Conservation (phyloP, 768 basidiomycete genomes). For the Amanita rimosa region DNA sequence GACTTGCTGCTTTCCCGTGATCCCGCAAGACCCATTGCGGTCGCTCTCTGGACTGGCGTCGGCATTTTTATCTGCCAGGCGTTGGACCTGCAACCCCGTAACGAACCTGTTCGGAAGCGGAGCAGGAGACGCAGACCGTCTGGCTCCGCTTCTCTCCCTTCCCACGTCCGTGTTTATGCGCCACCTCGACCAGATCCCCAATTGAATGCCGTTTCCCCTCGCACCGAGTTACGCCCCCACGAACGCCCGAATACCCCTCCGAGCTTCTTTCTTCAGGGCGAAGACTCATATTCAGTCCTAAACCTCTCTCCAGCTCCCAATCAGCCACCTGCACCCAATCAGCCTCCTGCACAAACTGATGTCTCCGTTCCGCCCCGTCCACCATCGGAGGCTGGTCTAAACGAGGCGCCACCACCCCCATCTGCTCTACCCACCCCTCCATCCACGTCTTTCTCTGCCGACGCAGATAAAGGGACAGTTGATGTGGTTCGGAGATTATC, state of each 20-base stretch:
- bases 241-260: constrained; percentile 25
- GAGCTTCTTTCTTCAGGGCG: constrained; percentile 26
- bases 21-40: constrained; percentile 19
- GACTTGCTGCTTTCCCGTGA: constrained; percentile 30
- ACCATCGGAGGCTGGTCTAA: constrained; percentile 17
- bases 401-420: constrained; percentile 17
- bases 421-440: constrained; percentile 26
- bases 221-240: not conserved
- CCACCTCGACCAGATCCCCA: constrained; percentile 9
- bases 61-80: constrained; percentile 23
- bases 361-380: constrained; percentile 15
- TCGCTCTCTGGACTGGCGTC: constrained; percentile 26
- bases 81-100: constrained; percentile 15
- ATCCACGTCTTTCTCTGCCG: constrained; percentile 19
- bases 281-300: constrained; percentile 13
- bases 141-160: constrained; percentile 17
- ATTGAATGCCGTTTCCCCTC: constrained; percentile 10
- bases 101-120: constrained; percentile 15
- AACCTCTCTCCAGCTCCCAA: constrained; percentile 20
- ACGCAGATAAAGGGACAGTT: constrained; percentile 12
- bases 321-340: constrained; percentile 14
- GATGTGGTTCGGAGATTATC: constrained; percentile 6
- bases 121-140: constrained; percentile 18
- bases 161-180: constrained; percentile 21
- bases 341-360: constrained; percentile 12